These are phyloP conservation scores for Didymella pomorum DNA, from an alignment of 2,329 filamentous ascomycete species.

Conservation along the genomic window DNA sequence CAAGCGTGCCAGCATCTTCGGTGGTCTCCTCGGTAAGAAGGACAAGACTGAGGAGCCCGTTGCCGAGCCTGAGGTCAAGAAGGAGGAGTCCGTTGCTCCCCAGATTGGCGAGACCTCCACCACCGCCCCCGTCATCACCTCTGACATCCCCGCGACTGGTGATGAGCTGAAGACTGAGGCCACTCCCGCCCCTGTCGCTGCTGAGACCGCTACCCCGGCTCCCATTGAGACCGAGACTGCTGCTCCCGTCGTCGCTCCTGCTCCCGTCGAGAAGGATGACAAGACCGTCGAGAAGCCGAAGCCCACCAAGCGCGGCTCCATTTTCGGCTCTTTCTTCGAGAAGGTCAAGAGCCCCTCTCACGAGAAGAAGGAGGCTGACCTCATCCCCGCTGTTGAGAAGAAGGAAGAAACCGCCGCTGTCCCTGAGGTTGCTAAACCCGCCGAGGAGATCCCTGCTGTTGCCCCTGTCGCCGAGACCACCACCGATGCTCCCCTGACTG, in stretches of 20 bases:
- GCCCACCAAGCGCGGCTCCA: conserved; percentile 81
- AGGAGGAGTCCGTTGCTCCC: conserved; percentile 45
- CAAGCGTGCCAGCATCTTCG: conserved; percentile 67
- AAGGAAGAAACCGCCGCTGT: conserved; percentile 53
- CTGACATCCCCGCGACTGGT: conserved; percentile 36
- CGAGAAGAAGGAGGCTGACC: conserved; percentile 76
- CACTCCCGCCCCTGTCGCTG: conserved; percentile 48
- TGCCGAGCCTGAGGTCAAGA: conserved; percentile 54
- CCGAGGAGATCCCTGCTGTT: conserved; percentile 50
- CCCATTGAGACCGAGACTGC: conserved; percentile 51
- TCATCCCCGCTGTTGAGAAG: conserved; percentile 55
- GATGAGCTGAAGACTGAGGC: conserved; percentile 57
- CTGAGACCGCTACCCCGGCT: conserved; percentile 49
- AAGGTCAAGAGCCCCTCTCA: conserved; percentile 58
- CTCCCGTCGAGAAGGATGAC: conserved; percentile 44
- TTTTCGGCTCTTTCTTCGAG: conserved; percentile 79
- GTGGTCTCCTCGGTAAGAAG: conserved; percentile 68
- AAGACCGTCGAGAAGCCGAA: conserved; percentile 61
- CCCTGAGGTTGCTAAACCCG: conserved; percentile 45
- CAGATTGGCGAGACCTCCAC: conserved; percentile 44
- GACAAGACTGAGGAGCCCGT: conserved; percentile 54
- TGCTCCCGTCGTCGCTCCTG: conserved; percentile 21
- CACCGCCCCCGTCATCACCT: conserved; percentile 48
- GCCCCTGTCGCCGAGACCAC: conserved; percentile 41
- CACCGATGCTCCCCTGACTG: conserved; percentile 36